phyloP scores from a whole-genome alignment of 2,329 filamentous ascomycete genomes.

The Epichloe amarillans region DNA sequence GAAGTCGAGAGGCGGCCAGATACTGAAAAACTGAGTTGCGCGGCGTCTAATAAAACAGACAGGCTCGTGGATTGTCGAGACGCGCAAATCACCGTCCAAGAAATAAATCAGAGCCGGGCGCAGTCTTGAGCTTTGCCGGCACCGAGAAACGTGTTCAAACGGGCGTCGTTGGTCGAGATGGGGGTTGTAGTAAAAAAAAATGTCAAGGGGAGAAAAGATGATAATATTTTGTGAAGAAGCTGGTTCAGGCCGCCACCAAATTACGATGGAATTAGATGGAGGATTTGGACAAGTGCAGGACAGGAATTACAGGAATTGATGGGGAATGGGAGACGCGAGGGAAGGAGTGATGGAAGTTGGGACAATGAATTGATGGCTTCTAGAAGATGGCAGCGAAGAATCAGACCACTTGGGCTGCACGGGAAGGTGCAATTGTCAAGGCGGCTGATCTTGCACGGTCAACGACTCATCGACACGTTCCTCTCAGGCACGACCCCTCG shows the following conservation, averaged over 20 bases:
- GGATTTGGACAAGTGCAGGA: neutral
- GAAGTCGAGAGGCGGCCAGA: neutral
- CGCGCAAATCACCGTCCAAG: neutral
- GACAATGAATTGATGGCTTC: slow-evolving; percentile 10
- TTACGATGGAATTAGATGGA: neutral
- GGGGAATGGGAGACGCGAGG: slow-evolving; percentile 2
- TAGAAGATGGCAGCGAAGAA: slow-evolving; percentile 19
- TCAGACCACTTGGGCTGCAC: neutral
- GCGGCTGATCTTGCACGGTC: neutral
- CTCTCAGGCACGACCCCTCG: neutral
- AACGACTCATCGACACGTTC: neutral
- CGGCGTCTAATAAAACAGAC: neutral
- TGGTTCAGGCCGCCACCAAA: neutral
- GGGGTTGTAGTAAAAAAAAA: neutral
- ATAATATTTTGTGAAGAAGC: neutral
- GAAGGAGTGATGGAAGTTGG: slow-evolving; percentile 4
- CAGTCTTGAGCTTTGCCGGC: neutral
- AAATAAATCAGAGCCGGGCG: neutral
- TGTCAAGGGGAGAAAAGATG: neutral
- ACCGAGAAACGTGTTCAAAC: neutral
- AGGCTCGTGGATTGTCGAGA: neutral
- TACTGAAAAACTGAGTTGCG: neutral
- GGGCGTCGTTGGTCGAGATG: neutral
- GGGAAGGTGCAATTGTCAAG: neutral
- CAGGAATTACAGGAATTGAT: neutral